Conservation (phyloP, 2,329 filamentous ascomycete species). For the Dothideomycetidae sp. region DNA sequence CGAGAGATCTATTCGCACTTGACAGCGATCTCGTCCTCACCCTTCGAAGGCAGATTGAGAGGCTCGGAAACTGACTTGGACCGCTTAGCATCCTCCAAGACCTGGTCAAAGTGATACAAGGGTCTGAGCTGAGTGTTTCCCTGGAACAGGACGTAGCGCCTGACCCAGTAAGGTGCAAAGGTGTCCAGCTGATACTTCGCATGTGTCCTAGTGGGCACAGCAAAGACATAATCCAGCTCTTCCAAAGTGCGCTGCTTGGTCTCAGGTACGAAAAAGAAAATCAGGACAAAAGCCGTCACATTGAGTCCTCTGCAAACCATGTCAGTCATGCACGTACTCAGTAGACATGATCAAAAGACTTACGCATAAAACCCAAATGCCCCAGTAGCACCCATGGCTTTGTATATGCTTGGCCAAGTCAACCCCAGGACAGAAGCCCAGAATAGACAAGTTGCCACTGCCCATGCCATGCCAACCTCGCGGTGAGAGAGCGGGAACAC, state of each 20-base stretch:
- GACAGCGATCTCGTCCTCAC: background rate
- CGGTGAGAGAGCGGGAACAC: constrained; percentile 22
- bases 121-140: constrained; percentile 16
- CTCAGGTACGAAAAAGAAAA: constrained; percentile 44
- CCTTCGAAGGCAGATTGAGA: no score
- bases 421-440: constrained; percentile 38
- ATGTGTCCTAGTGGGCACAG: constrained; percentile 31
- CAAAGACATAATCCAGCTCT: constrained; percentile 38
- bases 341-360: no score
- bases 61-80: background rate
- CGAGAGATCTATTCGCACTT: background rate
- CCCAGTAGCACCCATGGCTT: constrained; percentile 35
- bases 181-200: constrained; percentile 22
- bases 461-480: constrained; percentile 19
- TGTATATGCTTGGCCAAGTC: constrained; percentile 34
- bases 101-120: constrained; percentile 6
- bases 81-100: background rate
- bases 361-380: constrained; percentile 47
- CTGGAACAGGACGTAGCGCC: constrained; percentile 28
- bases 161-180: constrained; percentile 33
- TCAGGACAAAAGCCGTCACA: constrained; percentile 45
- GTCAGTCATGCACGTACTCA: background rate
- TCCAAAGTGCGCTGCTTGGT: constrained; percentile 39
- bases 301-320: constrained; percentile 44
- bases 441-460: constrained; percentile 30